A percentile compares a stretch with the other conserved stretches of the same genome.
Conservation (phyloP, 768 basidiomycete genomes). For the Termitomyces sp. region DNA sequence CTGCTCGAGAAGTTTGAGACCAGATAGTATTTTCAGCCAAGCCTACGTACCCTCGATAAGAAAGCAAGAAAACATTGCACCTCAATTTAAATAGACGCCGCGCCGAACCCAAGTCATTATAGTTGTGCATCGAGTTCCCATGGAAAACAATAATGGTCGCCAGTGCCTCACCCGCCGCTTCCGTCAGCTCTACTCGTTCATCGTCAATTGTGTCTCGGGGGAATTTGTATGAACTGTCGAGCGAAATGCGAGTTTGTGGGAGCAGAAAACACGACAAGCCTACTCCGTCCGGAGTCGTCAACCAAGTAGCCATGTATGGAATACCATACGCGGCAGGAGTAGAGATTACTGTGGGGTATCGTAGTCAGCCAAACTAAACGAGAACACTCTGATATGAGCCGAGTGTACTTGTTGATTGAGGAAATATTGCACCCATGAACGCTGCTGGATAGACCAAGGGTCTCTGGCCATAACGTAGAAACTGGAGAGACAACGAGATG, state of each 20-base stretch:
- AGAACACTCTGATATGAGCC: background rate
- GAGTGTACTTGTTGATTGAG: background rate
- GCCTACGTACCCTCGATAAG: slow-evolving; percentile 74
- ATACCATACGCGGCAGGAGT: slow-evolving; percentile 8
- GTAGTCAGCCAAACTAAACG: background rate
- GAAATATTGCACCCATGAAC: background rate
- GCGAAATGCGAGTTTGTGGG: slow-evolving; percentile 10
- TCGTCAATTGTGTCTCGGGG: background rate
- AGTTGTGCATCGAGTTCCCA: slow-evolving; percentile 73
- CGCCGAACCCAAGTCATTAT: slow-evolving; percentile 70
- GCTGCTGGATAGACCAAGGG: slow-evolving; percentile 16
- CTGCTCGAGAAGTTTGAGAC: slow-evolving; percentile 30
- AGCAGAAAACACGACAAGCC: slow-evolving; percentile 13
- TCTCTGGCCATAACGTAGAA: slow-evolving; percentile 13
- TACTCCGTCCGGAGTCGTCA: slow-evolving; percentile 14
- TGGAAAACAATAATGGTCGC: slow-evolving; percentile 89
- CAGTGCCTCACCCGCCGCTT: slow-evolving; percentile 24
- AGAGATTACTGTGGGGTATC: background rate
- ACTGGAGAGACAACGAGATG: background rate
- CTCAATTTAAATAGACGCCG: slow-evolving; percentile 62
- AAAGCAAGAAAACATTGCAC: slow-evolving; percentile 85
- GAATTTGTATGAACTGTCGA: background rate
- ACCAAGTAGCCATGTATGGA: slow-evolving; percentile 9
- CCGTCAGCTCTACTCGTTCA: slow-evolving; percentile 12
- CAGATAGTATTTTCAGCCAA: background rate